phyloP scores from a whole-genome alignment of 371 early-diverging fungal species.

The Syncephalastrum monosporum region DNA sequence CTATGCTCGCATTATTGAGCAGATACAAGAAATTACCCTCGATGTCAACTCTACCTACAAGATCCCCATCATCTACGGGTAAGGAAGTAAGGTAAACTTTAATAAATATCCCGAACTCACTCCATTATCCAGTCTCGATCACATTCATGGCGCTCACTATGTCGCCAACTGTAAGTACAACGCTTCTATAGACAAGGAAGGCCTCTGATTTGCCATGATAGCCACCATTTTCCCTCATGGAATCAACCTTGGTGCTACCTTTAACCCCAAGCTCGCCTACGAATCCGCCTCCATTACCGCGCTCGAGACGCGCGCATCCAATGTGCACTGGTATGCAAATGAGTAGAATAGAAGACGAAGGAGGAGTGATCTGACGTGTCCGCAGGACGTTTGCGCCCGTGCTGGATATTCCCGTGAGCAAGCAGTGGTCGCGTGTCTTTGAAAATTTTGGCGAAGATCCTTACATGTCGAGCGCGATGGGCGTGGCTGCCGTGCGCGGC shows the following conservation, averaged over 20 bases:
- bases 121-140: slow-evolving; percentile 43
- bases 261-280: slow-evolving; percentile 48
- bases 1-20: slow-evolving; percentile 30
- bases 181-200: not conserved
- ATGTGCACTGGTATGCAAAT: slow-evolving; percentile 34
- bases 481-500: slow-evolving; percentile 52
- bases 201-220: slow-evolving; percentile 8
- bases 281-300: slow-evolving; percentile 52
- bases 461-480: slow-evolving; percentile 54
- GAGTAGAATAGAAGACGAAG: not conserved
- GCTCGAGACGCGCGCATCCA: slow-evolving; percentile 40
- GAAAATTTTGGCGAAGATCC: slow-evolving; percentile 65
- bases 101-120: not conserved
- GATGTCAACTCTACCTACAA: slow-evolving; percentile 28
- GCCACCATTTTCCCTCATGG: slow-evolving; percentile 57
- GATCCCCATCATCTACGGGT: slow-evolving; percentile 44
- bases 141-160: slow-evolving; percentile 70
- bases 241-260: slow-evolving; percentile 52
- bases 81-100: slow-evolving; percentile 5
- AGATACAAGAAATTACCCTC: slow-evolving; percentile 36
- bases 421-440: slow-evolving; percentile 71
- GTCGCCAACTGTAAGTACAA: slow-evolving; percentile 40
- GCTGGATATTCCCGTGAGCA: slow-evolving; percentile 61
- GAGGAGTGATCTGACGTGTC: slow-evolving; percentile 9
- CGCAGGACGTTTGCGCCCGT: slow-evolving; percentile 69